These are phyloP conservation scores for Haematococcus lacustris DNA, from an alignment of 139 green algal species.

Conservation along the genomic window DNA sequence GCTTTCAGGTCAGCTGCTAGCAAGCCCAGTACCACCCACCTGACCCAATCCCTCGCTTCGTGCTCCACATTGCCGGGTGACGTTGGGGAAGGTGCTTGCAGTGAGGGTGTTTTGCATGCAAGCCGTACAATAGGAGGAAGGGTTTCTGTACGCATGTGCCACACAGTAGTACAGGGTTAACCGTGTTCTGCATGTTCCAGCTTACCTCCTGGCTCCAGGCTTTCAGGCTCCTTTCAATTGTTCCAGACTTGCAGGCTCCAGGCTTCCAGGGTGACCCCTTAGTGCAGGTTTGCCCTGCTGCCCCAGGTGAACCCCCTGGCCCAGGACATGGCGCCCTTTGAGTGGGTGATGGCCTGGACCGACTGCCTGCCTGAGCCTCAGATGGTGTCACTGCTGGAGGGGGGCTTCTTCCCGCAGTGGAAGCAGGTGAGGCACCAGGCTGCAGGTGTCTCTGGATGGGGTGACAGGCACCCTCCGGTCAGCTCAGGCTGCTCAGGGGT, in stretches of 20 bases:
- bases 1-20: conserved; percentile 7
- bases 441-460: too few species aligned
- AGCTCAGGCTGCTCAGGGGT: background rate
- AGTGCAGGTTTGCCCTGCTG: conserved; percentile 17
- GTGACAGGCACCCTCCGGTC: too few species aligned
- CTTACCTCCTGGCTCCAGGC: too few species aligned
- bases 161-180: too few species aligned
- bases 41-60: too few species aligned
- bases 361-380: conserved; percentile 48
- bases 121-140: background rate
- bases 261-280: background rate
- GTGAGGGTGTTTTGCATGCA: background rate
- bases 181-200: too few species aligned
- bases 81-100: background rate
- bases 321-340: conserved; percentile 75
- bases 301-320: conserved; percentile 50
- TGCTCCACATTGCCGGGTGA: background rate
- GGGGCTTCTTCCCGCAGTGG: conserved; percentile 79
- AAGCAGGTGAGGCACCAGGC: conserved; percentile 33
- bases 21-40: too few species aligned
- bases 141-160: background rate
- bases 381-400: conserved; percentile 60
- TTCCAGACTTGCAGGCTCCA: too few species aligned
- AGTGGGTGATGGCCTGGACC: conserved; percentile 77
- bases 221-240: too few species aligned